Evolutionary conservation across 2,329 filamentous ascomycete genomes (phyloP), one percentile per base, ranked within the genome.

Genomic region (Nigrospora sphaerica): DNA sequence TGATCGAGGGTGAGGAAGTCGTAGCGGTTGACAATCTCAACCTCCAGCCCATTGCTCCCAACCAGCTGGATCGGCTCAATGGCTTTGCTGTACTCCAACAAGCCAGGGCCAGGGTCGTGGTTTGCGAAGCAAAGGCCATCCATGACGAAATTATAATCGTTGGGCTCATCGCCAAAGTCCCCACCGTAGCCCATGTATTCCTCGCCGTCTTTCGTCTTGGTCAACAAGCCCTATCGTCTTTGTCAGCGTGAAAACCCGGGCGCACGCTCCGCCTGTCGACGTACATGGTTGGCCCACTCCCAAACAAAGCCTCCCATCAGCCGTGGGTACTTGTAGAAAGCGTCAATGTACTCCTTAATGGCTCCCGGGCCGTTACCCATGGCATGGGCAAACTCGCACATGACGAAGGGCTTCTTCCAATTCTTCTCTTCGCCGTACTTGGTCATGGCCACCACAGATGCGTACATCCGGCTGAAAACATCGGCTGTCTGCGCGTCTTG

Each of bases 281-380:
- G 4, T 37, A 75, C 73, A 45, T 82, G 78, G 48, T 81, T 83
- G 0, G 72, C 74, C 79, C 80, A 83, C 54, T 83, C 79, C 80
- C 80, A 83, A 3, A 83, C 73, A 33, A 78, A 80, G 0, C 83
- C 84, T 6, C 84, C 83, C 64, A 86, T 83, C 0, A 82, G 63
- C 2, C 69, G 64, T 5, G 71, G 71, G 48, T 82, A 72, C 38
- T 73, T 71, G 55, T 81, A 77, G 60, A 86, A 88, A 0, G 75
- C 72, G 7, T 84, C 75, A 12, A 85, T 67, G 50, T 88, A 88
- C 49, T 87, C 83, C 49, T 80, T 74, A 42, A 87, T 67, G 1
- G 75, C 77, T 1, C 85, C 84, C 0, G 82, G 84, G 0, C 83
- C 84, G 48, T 87, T 88, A 0, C 85, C 85, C 84, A 88, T 88